Base-by-base conservation (phyloP, 75 land plant genomes). In the Picea glauca region DNA sequence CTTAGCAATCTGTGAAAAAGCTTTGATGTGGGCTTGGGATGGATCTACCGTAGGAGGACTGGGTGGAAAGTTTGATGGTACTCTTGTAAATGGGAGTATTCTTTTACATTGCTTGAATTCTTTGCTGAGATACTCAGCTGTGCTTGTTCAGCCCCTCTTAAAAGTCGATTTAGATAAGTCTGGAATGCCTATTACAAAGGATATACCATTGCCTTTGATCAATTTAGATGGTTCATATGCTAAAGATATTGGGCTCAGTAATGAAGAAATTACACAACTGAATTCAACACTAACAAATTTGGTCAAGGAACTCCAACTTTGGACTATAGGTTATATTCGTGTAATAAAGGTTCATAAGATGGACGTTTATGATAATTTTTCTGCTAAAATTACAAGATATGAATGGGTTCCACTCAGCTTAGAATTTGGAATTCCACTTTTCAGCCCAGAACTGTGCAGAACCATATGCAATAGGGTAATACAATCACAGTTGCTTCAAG, bases 11-110 rank as follows among this genome's bases (percentile, higher is more conserved):
- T 98, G 99, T 80, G 90, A 85, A 59, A 98, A 93, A 82, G 99
- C 99, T 62, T 80, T 95, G 23, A 76, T 98, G 66, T 98, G 99
- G 99, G 84, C 96, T 35, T 98, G 99, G 99, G 99, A 98, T 89
- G 96, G 96, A 31, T 86, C 87, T 65, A 75, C 84, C 17, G 79
- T 89, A 62, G 96, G 96, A 79, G 98, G 96, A 8, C 66, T 95
- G 58, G 99, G 99, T 66, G 94, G 98, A 63, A 95, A 93, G 79
- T 95, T 87, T 85, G 99, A 95, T 81, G 99, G 99, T 13, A 90
- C 93, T 72, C 76, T 98, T 60, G 95, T 98, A 13, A 91, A 90
- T 76, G 99, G 99, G 67, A 83, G 79, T 50, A 81, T 98, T 78
- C 94, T 98, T 18, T 80, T 98, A 81, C 99, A 98, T 78, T 95